Percentiles rank a stretch among this genome's conserved stretches.
Conservation (phyloP, 164 flowering plant species). For the Piper betle region DNA sequence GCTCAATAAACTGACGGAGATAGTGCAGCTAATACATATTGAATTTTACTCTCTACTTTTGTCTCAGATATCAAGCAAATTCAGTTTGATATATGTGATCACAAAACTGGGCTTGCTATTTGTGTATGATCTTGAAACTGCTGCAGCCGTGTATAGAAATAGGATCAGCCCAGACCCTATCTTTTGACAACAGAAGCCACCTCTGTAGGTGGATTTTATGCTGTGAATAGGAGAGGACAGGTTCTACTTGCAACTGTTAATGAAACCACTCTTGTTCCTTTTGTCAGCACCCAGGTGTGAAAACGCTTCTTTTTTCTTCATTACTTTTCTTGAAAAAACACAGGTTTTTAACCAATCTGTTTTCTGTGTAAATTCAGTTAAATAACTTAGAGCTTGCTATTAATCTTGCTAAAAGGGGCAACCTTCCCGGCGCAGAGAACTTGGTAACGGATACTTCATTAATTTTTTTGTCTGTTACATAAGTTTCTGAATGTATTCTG, state of each 20-base stretch:
- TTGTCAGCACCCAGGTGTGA: constrained; percentile 92
- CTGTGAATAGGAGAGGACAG: constrained; percentile 92
- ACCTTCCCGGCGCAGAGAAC: constrained; percentile 62
- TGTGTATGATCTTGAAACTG: constrained; percentile 97
- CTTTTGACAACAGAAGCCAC: constrained; percentile 94
- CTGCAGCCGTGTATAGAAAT: constrained; percentile 91
- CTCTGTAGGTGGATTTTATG: constrained; percentile 93
- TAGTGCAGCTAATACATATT: neutral
- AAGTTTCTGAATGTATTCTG: neutral
- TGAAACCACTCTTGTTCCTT: constrained; percentile 87
- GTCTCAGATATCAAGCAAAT: constrained; percentile 85
- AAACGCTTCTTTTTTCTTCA: neutral
- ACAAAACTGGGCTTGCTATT: constrained; percentile 96
- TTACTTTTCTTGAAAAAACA: neutral
- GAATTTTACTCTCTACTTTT: constrained; percentile 8
- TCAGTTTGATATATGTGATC: constrained; percentile 81
- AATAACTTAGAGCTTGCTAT: constrained; percentile 58
- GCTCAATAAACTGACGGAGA: neutral
- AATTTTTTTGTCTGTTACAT: neutral
- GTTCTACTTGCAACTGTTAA: constrained; percentile 92
- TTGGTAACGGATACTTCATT: constrained; percentile 32
- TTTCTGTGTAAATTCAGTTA: constrained; percentile 29
- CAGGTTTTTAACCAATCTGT: neutral
- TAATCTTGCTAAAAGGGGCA: constrained; percentile 21
- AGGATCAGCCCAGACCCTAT: constrained; percentile 99